A percentile compares a stretch with the other conserved stretches of the same genome.
These are phyloP conservation scores for Proliferodiscus dingleyae DNA, from an alignment of 2,329 filamentous ascomycete genomes.

Conservation along the genomic window DNA sequence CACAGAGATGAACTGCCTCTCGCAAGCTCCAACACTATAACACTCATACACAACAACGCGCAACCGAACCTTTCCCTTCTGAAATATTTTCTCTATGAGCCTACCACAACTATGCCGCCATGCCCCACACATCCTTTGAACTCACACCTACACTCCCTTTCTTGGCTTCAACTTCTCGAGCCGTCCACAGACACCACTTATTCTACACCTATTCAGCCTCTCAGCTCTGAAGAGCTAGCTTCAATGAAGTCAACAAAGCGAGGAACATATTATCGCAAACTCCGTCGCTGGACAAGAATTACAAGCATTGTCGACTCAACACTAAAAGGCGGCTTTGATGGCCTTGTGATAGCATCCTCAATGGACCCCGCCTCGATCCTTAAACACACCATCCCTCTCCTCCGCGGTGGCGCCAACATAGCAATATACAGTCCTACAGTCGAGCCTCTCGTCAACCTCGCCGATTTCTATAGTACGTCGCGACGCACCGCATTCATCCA, in stretches of 20 bases:
- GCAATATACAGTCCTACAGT: constrained; percentile 79
- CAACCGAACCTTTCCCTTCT: constrained; percentile 85
- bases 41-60: constrained; percentile 72
- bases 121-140: constrained; percentile 69
- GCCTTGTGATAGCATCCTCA: constrained; percentile 72
- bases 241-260: constrained; percentile 77
- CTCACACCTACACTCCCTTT: constrained; percentile 75
- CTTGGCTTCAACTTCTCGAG: constrained; percentile 85
- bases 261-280: constrained; percentile 84
- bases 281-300: constrained; percentile 71
- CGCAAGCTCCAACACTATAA: constrained; percentile 61
- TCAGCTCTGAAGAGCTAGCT: constrained; percentile 57
- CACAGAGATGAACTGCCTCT: constrained; percentile 16
- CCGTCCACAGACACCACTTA: constrained; percentile 74
- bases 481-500: constrained; percentile 71
- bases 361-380: constrained; percentile 80
- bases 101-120: constrained; percentile 44
- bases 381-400: constrained; percentile 68
- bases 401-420: constrained; percentile 77
- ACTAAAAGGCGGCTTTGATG: constrained; percentile 72
- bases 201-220: constrained; percentile 54
- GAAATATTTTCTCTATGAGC: constrained; percentile 84
- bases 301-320: constrained; percentile 70
- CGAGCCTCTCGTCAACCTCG: constrained; percentile 71
- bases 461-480: constrained; percentile 79